Conservation (phyloP, 2,329 filamentous ascomycete species). For the Trichoderma sp. region DNA sequence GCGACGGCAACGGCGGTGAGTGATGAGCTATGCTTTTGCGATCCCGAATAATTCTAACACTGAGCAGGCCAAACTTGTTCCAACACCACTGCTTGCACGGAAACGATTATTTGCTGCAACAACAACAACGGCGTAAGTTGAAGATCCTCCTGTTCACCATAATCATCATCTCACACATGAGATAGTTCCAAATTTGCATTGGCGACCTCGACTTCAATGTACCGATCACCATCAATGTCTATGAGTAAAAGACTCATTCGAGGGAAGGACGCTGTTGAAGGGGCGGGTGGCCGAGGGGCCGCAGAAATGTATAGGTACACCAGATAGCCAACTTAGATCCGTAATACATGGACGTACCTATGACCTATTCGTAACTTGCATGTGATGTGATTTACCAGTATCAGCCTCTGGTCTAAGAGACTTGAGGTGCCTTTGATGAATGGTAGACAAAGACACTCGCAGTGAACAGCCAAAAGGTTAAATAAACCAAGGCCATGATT, state of each 20-base stretch:
- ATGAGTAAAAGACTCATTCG: neutral
- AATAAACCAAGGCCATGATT: neutral
- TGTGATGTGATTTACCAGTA: neutral
- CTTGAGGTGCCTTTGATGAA: neutral
- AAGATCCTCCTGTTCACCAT: neutral
- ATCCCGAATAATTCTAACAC: neutral
- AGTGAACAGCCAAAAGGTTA: neutral
- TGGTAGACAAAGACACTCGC: neutral
- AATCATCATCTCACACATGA: neutral
- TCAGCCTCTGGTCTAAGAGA: neutral
- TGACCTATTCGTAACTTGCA: neutral
- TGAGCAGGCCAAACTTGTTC: neutral
- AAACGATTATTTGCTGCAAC: slow-evolving; percentile 9
- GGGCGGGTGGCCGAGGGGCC: neutral
- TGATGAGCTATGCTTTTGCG: neutral
- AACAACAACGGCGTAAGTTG: slow-evolving; percentile 3
- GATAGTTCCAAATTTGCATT: slow-evolving; percentile 13
- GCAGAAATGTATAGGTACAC: neutral
- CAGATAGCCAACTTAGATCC: neutral
- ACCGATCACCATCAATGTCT: slow-evolving; percentile 4
- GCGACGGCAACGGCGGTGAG: neutral
- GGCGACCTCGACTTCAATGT: neutral
- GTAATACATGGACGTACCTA: neutral
- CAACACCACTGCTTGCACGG: neutral
- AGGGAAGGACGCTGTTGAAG: neutral